A percentile compares a stretch with the other conserved stretches of the same genome.
These are phyloP conservation scores for Millerozyma acaciae DNA, from an alignment of 805 yeast species.

Conservation along the genomic window DNA sequence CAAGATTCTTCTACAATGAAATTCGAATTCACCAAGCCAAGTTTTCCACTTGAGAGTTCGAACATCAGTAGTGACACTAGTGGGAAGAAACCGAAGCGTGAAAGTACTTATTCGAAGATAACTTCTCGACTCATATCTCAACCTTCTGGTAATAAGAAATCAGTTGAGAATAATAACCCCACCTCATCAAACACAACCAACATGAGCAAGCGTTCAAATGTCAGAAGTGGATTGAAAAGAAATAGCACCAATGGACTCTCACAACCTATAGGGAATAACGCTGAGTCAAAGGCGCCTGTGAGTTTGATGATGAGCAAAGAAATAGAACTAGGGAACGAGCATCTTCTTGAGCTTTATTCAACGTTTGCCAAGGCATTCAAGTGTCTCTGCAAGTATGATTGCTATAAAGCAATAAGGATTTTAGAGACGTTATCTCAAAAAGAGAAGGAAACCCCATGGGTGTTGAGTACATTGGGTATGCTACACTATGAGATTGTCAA, in stretches of 20 bases:
- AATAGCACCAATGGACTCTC: conserved; percentile 18
- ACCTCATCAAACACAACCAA: conserved; percentile 4
- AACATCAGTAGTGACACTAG: conserved; percentile 6
- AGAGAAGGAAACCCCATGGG: conserved; percentile 78
- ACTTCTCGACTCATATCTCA: conserved; percentile 47
- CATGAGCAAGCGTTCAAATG: conserved; percentile 5
- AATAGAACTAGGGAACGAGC: conserved; percentile 34
- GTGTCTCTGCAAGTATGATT: conserved; percentile 63
- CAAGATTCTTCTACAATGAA: too few relatives aligned
- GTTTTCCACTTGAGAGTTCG: conserved; percentile 15
- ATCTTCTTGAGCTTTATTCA: conserved; percentile 45
- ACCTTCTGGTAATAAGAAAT: conserved; percentile 17
- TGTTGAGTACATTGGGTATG: conserved; percentile 72
- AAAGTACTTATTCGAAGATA: conserved; percentile 41
- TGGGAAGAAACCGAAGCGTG: conserved; percentile 20
- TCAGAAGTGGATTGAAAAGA: conserved; percentile 15
- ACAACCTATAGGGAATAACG: conserved; percentile 8
- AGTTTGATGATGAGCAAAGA: conserved; percentile 16
- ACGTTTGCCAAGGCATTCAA: conserved; percentile 58
- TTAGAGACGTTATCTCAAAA: conserved; percentile 60
- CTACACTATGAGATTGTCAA: conserved; percentile 84
- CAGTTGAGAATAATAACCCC: conserved; percentile 2
- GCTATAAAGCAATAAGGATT: conserved; percentile 71
- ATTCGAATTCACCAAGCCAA: conserved; percentile 32
- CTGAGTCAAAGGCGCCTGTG: conserved; percentile 11